Conservation (phyloP, 352 stramenopile species). For the Pythium grandisporangium region DNA sequence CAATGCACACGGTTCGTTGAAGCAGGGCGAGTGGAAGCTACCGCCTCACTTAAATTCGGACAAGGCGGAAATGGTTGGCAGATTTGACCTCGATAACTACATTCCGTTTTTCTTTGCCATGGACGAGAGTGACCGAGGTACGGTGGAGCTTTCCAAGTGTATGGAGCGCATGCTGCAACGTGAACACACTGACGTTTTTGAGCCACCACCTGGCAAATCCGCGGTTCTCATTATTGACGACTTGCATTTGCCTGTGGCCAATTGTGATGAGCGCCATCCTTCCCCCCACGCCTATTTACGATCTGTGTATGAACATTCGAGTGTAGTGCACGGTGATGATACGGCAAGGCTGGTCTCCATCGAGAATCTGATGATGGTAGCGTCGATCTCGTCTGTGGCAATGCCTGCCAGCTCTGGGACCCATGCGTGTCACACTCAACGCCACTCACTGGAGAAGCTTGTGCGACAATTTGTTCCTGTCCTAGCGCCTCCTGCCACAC, state of each 20-base stretch:
- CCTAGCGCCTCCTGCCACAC: slow-evolving; percentile 6
- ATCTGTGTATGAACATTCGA: slow-evolving; percentile 9
- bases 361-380: slow-evolving; percentile 19
- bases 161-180: slow-evolving; percentile 24
- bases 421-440: slow-evolving; percentile 2
- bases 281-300: slow-evolving; percentile 15
- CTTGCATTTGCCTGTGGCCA: slow-evolving; percentile 17
- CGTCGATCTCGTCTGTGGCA: slow-evolving; percentile 9
- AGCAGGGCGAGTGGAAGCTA: slow-evolving; percentile 2
- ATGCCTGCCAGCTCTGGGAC: neutral
- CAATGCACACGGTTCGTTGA: too few species aligned
- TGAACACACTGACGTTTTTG: slow-evolving; percentile 19
- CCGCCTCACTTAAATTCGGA: slow-evolving; percentile 2
- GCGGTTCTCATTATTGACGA: slow-evolving; percentile 26
- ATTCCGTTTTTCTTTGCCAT: slow-evolving; percentile 21
- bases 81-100: slow-evolving; percentile 16
- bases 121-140: slow-evolving; percentile 9
- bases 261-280: slow-evolving; percentile 11
- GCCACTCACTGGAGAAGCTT: slow-evolving; percentile 12
- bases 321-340: slow-evolving; percentile 4
- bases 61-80: slow-evolving; percentile 7
- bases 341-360: slow-evolving; percentile 8
- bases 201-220: slow-evolving; percentile 23
- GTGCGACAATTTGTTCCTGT: slow-evolving; percentile 14
- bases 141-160: slow-evolving; percentile 9